phyloP scores from a whole-genome alignment of 768 basidiomycete species.

The Psilocybe subaeruginosa region DNA sequence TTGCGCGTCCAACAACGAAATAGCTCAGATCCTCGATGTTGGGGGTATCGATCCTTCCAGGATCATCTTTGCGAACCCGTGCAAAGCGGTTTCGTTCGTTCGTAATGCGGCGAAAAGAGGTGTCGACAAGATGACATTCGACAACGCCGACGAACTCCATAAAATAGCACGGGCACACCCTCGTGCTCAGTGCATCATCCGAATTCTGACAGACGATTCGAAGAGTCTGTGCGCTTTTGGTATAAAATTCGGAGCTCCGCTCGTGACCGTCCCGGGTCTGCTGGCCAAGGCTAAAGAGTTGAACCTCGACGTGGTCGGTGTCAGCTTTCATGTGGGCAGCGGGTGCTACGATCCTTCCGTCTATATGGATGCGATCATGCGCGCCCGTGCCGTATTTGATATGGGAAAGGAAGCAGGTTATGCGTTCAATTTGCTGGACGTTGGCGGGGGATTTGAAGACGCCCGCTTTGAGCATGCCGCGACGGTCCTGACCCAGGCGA shows the following conservation, averaged over 20 bases:
- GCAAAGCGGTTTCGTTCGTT: conserved; percentile 95
- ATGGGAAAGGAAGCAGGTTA: conserved; percentile 86
- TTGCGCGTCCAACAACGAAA: conserved; percentile 95
- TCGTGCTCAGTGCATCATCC: conserved; percentile 82
- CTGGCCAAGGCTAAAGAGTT: conserved; percentile 81
- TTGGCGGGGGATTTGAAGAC: conserved; percentile 97
- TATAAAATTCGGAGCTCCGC: conserved; percentile 94
- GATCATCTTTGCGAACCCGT: conserved; percentile 98
- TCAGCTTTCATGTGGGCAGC: conserved; percentile 97
- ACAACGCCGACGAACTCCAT: conserved; percentile 94
- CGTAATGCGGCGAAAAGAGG: conserved; percentile 78
- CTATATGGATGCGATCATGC: conserved; percentile 87
- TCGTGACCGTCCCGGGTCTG: conserved; percentile 77
- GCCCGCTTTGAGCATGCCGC: conserved; percentile 83
- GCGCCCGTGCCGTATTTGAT: conserved; percentile 83
- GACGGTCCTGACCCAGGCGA: conserved; percentile 63
- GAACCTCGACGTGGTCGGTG: conserved; percentile 84
- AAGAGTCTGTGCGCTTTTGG: conserved; percentile 93
- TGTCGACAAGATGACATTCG: conserved; percentile 96
- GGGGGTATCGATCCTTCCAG: conserved; percentile 77
- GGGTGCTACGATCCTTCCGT: conserved; percentile 93
- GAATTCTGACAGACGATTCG: conserved; percentile 98
- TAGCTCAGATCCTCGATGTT: conserved; percentile 73
- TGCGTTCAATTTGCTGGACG: conserved; percentile 81
- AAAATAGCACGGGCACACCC: conserved; percentile 88